These are phyloP conservation scores for Elsinoe necatrix DNA, from an alignment of 2,329 filamentous ascomycete genomes.

Conservation along the genomic window DNA sequence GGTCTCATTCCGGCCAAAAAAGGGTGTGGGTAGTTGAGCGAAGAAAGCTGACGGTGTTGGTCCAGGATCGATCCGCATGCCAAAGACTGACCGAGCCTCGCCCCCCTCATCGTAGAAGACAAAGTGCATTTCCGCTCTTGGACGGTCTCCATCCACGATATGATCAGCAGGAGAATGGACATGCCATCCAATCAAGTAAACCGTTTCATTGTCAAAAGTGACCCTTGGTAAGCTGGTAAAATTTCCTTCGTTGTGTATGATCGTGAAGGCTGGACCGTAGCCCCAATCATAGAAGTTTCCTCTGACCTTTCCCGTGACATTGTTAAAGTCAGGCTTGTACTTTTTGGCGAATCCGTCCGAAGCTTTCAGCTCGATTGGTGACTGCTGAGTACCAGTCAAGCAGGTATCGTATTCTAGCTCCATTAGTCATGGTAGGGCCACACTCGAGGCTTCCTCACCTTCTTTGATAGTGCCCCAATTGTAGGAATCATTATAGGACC, in stretches of 20 bases:
- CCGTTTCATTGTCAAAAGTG: constrained; percentile 39
- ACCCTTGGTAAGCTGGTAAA: constrained; percentile 31
- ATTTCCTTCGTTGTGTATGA: background rate
- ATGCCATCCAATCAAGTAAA: constrained; percentile 45
- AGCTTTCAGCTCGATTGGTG: constrained; percentile 39
- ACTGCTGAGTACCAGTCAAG: constrained; percentile 44
- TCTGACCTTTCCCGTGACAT: background rate
- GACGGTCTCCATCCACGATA: constrained; percentile 35
- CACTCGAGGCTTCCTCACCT: too few relatives aligned
- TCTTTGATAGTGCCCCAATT: too few relatives aligned
- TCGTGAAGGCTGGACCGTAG: constrained; percentile 40
- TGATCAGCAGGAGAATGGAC: constrained; percentile 46
- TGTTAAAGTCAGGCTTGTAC: background rate
- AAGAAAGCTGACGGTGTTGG: constrained; percentile 34
- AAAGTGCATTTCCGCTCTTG: constrained; percentile 42
- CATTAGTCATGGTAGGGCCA: too few relatives aligned
- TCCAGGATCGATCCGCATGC: constrained; percentile 40
- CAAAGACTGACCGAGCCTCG: constrained; percentile 38
- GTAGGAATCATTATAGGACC: too few relatives aligned
- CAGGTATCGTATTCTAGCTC: constrained; percentile 25
- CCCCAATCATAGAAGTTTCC: constrained; percentile 23
- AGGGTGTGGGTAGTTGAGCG: constrained; percentile 31
- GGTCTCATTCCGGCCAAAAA: too few relatives aligned
- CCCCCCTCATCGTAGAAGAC: constrained; percentile 40
- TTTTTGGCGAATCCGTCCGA: constrained; percentile 17